Base-by-base conservation (phyloP, 2,329 filamentous ascomycete genomes). In the Ramularia endophylla region DNA sequence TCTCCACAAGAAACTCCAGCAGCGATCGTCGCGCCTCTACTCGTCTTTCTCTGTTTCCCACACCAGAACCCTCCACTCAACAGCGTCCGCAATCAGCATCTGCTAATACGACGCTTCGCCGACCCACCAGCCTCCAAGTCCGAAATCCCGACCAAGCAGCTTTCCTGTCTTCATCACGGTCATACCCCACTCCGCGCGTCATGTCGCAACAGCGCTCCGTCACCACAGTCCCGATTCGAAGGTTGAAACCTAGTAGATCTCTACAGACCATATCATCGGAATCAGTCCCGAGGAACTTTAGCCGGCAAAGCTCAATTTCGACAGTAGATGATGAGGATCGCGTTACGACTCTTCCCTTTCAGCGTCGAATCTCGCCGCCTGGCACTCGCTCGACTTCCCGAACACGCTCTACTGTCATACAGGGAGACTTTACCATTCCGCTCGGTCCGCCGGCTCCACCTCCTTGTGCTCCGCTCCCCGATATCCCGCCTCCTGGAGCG, bases 401-500 rank as follows among this genome's bases (percentile, higher is more conserved):
- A 25, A 36, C 52, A 54, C 33, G 48, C 50, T 8, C 49, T 11
- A 51, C 52, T 2, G 44, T 67, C 20, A 55, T 60, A 9, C 55
- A 47, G 56, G 31, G 55, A 40, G 57, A 53, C 43, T 56, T 50
- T 46, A 62, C 44, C 13, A 63, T 70, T 47, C 60, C 67, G 1
- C 51, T 72, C 2, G 68, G 67, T 2, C 69, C 69, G 5, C 69
- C 68, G 3, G 66, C 65, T 4, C 69, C 69, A 3, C 69, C 69
- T 16, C 69, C 69, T 40, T 61, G 56, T 9, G 64, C 66, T 51
- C 68, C 69, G n/a, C 50, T 71, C 16, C 69, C 69, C 3, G 46
- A 50, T 13, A 36, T 51, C 11, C 51, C 51, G 20, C 32, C 32
- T 13, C 12, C 32, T 11, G 32, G 17, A n/a, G 20, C 17, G n/a